phyloP scores from a whole-genome alignment of 352 stramenopile genomes.

The Pseudoperonospora humuli region DNA sequence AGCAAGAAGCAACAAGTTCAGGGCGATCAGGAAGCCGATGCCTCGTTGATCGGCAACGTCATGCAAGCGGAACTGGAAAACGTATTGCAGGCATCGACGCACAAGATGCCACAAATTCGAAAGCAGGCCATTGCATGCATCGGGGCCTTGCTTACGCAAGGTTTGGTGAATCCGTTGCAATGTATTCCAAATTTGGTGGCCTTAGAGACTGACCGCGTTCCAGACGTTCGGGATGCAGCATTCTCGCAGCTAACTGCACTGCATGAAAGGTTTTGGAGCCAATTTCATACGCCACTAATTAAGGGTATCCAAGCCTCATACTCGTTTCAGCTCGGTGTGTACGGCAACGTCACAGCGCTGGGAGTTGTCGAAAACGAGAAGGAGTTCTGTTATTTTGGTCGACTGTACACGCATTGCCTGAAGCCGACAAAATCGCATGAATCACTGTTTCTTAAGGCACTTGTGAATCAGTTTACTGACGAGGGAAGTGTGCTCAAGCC shows the following conservation, averaged over 20 bases:
- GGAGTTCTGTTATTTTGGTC: conserved; percentile 59
- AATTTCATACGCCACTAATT: conserved; percentile 46
- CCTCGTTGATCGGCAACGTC: conserved; percentile 76
- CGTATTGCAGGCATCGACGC: conserved; percentile 42
- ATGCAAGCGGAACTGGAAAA: conserved; percentile 79
- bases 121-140: conserved; percentile 64
- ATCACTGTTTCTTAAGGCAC: conserved; percentile 53
- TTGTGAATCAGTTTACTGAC: conserved; percentile 68
- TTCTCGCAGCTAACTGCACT: conserved; percentile 57
- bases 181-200: conserved; percentile 77
- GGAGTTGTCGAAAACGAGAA: conserved; percentile 63
- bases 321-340: conserved; percentile 56
- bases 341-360: conserved; percentile 38
- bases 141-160: conserved; percentile 59
- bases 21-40: conserved; percentile 81
- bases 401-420: conserved; percentile 63
- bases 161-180: conserved; percentile 64
- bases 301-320: conserved; percentile 60
- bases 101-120: conserved; percentile 55
- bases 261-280: conserved; percentile 46
- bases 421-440: conserved; percentile 31
- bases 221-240: conserved; percentile 53
- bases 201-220: conserved; percentile 65
- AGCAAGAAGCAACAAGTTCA: conserved; percentile 71
- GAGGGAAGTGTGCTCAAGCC: conserved; percentile 34